Base-by-base conservation (phyloP, 495 filamentous ascomycete species). In the Ramalina peruviana region DNA sequence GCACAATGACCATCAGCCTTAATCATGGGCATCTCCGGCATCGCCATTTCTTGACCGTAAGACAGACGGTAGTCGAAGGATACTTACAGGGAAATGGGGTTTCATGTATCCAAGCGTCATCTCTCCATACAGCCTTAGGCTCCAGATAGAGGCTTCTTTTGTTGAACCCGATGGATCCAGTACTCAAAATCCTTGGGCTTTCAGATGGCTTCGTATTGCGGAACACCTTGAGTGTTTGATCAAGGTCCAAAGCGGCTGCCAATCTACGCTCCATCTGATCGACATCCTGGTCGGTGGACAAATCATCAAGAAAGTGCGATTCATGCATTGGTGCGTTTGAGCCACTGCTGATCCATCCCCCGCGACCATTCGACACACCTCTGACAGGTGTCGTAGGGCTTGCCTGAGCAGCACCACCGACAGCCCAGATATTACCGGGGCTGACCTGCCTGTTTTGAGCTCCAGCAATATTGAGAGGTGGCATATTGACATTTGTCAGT, bases 201-300 rank as follows among this genome's bases (percentile, higher is more conserved):
- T 38, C 27, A 16, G 51, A 53, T 20, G 49, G 42, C 10, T 56
- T 54, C 48, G 55, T 65, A 20, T 58, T 71, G 47, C 67, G 69
- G 40, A 89, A 69, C 7, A 85, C 67, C 56, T 76, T 73, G 47
- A 67, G 66, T 27, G 74, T 67, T 46, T 75, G 79, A 59, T 97
- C 84, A 50, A 97, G 71, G n/a, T 85, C 81, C 16, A 95, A 72
- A 4, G 92, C 92, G 36, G 83, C 65, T 9, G 93, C 92, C 36
- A 97, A 58, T 16, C 92, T 79, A 36, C 75, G 75, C 56, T 88
- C 80, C 57, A 93, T 83, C 42, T 73, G 79, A 43, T 83, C 79
- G 26, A 67, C 57, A 40, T 87, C 76, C 21, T 81, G 74, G 36
- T 74, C 69, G 7, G 69, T 67, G 21, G 73, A 69, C n/a, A 65